Evolutionary conservation across 139 green algal species (phyloP).

Genomic region (Diplosphaera chodatii): DNA sequence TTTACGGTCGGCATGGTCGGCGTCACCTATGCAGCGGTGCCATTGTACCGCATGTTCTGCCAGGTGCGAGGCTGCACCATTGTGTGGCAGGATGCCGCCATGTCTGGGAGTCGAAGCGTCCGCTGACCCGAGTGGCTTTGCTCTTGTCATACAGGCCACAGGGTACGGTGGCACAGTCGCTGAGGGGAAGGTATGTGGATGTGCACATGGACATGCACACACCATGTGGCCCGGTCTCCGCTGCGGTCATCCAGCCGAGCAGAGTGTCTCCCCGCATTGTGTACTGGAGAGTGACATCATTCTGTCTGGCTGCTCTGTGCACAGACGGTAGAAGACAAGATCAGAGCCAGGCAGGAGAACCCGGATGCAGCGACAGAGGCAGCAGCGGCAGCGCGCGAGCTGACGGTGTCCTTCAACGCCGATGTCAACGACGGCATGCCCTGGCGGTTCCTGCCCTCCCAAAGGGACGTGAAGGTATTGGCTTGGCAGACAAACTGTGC

Average conservation of each 20-base stretch:
- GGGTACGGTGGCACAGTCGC: constrained; percentile 79
- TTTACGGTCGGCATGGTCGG: constrained; percentile 87
- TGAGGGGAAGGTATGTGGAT: constrained; percentile 24
- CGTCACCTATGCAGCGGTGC: constrained; percentile 86
- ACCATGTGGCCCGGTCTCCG: no score
- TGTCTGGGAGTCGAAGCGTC: no score
- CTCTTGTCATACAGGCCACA: constrained; percentile 58
- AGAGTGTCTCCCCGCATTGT: no score
- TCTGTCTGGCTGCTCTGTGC: no score
- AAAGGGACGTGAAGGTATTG: no score
- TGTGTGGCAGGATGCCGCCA: no score
- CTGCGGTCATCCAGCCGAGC: no score
- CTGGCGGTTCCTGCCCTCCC: constrained; percentile 86
- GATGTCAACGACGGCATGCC: constrained; percentile 86
- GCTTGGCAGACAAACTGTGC: no score
- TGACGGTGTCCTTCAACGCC: constrained; percentile 85
- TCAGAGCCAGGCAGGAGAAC: constrained; percentile 43
- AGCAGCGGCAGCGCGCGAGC: constrained; percentile 46
- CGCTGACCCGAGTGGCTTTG: no score
- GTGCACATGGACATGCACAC: no score
- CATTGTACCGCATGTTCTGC: constrained; percentile 63
- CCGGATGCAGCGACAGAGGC: constrained; percentile 43
- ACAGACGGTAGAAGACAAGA: constrained; percentile 72
- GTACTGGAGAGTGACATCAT: no score
- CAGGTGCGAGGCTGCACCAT: no score